Conservation (phyloP, 306 rosid species). For the Quercus glauca region DNA sequence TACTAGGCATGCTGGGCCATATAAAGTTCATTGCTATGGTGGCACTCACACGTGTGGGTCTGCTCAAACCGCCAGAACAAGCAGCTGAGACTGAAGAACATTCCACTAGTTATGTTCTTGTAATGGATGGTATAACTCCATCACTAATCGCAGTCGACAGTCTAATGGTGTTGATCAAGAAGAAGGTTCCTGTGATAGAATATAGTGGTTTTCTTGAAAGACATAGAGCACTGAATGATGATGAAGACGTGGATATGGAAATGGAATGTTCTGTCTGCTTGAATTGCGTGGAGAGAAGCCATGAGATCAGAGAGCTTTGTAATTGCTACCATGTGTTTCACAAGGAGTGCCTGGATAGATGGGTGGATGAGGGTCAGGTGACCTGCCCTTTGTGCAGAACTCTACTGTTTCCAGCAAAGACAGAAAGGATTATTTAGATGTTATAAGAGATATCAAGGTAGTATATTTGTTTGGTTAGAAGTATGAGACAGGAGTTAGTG, state of each 20-base stretch:
- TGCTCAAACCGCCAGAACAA: not conserved
- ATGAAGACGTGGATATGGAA: not conserved
- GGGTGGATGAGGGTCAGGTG: too few relatives aligned
- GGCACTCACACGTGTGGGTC: not conserved
- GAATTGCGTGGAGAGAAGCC: too few relatives aligned
- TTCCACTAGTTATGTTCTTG: not conserved
- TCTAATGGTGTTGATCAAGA: slow-evolving; percentile 24
- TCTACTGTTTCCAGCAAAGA: slow-evolving; percentile 1
- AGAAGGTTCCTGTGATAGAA: slow-evolving; percentile 17
- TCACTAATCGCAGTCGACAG: slow-evolving; percentile 7
- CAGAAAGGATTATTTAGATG: not conserved
- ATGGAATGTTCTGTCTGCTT: not conserved
- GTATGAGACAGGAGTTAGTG: too few relatives aligned
- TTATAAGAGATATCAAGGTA: too few relatives aligned
- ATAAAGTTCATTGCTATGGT: not conserved
- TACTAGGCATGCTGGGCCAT: not conserved
- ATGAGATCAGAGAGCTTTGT: too few relatives aligned
- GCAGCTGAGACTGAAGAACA: not conserved
- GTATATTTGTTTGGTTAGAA: too few relatives aligned
- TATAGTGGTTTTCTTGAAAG: not conserved
- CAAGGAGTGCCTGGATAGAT: too few relatives aligned
- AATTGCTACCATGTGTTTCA: too few relatives aligned
- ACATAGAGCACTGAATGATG: not conserved
- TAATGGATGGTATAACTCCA: slow-evolving; percentile 7
- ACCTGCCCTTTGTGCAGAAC: slow-evolving; percentile 40